These are phyloP conservation scores for Penicillium maclennaniae DNA, from an alignment of 495 filamentous ascomycete species.

Conservation along the genomic window DNA sequence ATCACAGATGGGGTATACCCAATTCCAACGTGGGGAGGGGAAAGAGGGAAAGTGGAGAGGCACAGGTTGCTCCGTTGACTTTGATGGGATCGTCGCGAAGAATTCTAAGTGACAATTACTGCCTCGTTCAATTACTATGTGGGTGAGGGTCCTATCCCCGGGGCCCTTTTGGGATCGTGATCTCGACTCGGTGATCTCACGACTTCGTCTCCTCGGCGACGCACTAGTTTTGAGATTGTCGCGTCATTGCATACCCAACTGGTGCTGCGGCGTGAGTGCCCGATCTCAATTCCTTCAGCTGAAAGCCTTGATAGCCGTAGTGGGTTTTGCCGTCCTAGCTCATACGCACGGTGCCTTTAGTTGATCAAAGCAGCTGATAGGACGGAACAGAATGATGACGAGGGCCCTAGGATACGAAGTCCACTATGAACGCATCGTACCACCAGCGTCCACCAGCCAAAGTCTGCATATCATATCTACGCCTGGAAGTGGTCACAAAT, in stretches of 20 bases:
- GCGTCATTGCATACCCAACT: conserved; percentile 30
- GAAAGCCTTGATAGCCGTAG: not conserved
- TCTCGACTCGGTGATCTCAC: conserved; percentile 11
- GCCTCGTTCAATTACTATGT: not conserved
- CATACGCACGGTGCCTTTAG: not conserved
- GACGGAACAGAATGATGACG: not conserved
- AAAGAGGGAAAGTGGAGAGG: conserved; percentile 1
- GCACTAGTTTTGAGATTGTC: conserved; percentile 15
- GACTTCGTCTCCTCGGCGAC: conserved; percentile 23
- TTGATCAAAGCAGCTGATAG: not conserved
- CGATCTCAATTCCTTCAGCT: conserved; percentile 2
- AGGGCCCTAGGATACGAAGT: not conserved
- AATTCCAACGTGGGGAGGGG: conserved; percentile 1
- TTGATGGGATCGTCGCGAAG: not conserved
- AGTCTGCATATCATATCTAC: not conserved
- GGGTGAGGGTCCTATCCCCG: not conserved
- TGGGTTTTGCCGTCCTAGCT: not conserved
- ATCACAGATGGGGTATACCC: not conserved
- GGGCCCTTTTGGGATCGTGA: not conserved
- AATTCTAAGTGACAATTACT: not conserved
- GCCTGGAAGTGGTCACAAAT: not conserved
- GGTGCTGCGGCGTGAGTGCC: conserved; percentile 7
- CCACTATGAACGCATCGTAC: not conserved
- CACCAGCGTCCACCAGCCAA: not conserved
- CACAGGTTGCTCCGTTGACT: not conserved